Conservation (phyloP, 805 yeast genomes). For the Lipomyces sp. region DNA sequence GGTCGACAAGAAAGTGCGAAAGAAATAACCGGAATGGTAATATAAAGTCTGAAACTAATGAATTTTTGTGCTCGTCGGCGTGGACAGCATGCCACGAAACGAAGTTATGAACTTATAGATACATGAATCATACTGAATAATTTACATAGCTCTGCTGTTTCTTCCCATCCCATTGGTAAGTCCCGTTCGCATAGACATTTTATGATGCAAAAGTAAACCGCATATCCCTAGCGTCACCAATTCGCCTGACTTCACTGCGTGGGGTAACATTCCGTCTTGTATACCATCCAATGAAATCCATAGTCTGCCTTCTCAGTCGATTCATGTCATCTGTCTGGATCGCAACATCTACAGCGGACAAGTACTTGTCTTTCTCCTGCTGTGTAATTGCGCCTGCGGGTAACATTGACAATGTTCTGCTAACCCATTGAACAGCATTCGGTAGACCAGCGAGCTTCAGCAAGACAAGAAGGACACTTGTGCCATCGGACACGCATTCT, state of each 20-base stretch:
- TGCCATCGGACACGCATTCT: slow-evolving; percentile 74
- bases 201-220: slow-evolving; percentile 16
- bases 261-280: slow-evolving; percentile 66
- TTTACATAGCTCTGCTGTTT: neutral
- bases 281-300: slow-evolving; percentile 84
- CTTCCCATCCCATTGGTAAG: neutral
- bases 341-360: slow-evolving; percentile 62
- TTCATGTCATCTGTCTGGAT: slow-evolving; percentile 66
- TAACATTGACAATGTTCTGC: slow-evolving; percentile 57
- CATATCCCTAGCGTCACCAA: slow-evolving; percentile 23
- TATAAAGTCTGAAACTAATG: neutral
- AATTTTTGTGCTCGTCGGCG: neutral
- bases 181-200: neutral
- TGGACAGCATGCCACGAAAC: neutral
- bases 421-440: slow-evolving; percentile 67
- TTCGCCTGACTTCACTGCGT: slow-evolving; percentile 26
- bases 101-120: neutral
- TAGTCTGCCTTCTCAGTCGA: slow-evolving; percentile 69
- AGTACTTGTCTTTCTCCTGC: slow-evolving; percentile 69
- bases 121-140: neutral
- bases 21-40: neutral
- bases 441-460: slow-evolving; percentile 52
- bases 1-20: neutral
- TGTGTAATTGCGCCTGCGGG: slow-evolving; percentile 67
- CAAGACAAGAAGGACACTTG: slow-evolving; percentile 70